Conservation (phyloP, 1,139 yeast genomes). For the Blastobotrys apis region DNA sequence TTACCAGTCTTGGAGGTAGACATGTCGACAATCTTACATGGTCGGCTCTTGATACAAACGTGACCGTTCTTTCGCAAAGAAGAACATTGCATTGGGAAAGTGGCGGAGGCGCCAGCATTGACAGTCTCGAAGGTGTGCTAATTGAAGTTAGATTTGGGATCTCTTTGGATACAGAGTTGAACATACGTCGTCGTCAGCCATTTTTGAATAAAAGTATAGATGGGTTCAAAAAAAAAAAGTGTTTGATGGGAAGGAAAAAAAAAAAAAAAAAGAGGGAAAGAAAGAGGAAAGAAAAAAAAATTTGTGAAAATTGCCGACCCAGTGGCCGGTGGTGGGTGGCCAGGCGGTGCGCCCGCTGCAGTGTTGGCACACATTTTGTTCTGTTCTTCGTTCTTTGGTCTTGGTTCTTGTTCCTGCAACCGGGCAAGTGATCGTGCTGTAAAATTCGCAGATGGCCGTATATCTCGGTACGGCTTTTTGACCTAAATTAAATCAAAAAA, state of each 20-base stretch:
- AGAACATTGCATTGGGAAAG: conserved; percentile 99
- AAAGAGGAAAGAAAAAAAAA: conserved; percentile 11
- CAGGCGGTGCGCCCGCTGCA: too few species aligned
- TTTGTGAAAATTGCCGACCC: not conserved
- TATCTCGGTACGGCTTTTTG: too few species aligned
- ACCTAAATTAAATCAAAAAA: too few species aligned
- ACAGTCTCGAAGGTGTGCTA: conserved; percentile 96
- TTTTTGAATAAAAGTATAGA: conserved; percentile 11
- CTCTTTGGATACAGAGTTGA: too few species aligned
- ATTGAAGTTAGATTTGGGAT: conserved; percentile 6
- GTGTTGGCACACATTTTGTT: too few species aligned
- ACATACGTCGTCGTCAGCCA: conserved; percentile 30
- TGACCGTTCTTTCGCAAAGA: conserved; percentile 99
- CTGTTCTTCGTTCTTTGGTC: too few species aligned
- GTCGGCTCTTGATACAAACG: conserved; percentile 98
- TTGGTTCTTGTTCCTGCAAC: too few species aligned
- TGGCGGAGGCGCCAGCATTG: conserved; percentile 98
- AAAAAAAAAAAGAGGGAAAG: conserved; percentile 7
- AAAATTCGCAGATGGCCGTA: too few species aligned
- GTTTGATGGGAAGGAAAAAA: conserved; percentile 13
- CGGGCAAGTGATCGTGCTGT: too few species aligned
- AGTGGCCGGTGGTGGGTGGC: too few species aligned
- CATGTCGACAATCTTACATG: conserved; percentile 99
- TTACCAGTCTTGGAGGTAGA: conserved; percentile 99
- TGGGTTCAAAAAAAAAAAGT: too few species aligned